Base-by-base conservation (phyloP, 345 rosid genomes). In the Heritiera littoralis region DNA sequence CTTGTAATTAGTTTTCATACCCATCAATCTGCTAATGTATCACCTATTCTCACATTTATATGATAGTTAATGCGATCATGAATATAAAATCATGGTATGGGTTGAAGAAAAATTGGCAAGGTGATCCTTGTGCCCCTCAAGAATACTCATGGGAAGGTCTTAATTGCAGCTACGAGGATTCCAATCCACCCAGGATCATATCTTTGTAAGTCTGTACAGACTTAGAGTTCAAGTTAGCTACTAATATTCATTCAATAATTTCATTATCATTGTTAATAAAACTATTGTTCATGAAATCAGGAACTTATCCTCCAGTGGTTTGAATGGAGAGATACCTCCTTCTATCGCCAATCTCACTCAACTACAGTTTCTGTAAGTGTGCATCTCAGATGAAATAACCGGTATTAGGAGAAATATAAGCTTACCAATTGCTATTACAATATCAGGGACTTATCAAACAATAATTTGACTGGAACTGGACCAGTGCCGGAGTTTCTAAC, bases 91-190 rank as follows among this genome's bases (percentile, higher is more conserved):
- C 74, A 20, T 23, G 11, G 6, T 88, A 83, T 74, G 83, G 79
- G n/a, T 20, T 88, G 77, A 87, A 71, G 15, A 82, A 43, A 59
- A 75, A 82, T 72, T 89, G 89, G 92, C 89, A 88, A 73, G 91
- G 92, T 58, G 92, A 89, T 85, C 91, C 91, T 66, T 85, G 86
- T 13, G 65, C 77, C 28, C 89, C 87, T 17, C 64, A 32, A 68
- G 66, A 13, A 30, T 82, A 81, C 74, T 9, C 43, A 45, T 88
- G 91, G 90, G 80, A 88, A 7, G 89, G 93, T 49, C 81, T 90
- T 54, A 80, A 83, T 49, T 89, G 90, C 83, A 78, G 69, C 81
- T 70, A 23, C 30, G 7, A 17, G 28, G 85, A 72, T 45, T 66
- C 80, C 15, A 35, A 46, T 5, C 80, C 78, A 23, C 85, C 83